Conservation (phyloP, 306 rosid genomes). For the Nissolia schottii region DNA sequence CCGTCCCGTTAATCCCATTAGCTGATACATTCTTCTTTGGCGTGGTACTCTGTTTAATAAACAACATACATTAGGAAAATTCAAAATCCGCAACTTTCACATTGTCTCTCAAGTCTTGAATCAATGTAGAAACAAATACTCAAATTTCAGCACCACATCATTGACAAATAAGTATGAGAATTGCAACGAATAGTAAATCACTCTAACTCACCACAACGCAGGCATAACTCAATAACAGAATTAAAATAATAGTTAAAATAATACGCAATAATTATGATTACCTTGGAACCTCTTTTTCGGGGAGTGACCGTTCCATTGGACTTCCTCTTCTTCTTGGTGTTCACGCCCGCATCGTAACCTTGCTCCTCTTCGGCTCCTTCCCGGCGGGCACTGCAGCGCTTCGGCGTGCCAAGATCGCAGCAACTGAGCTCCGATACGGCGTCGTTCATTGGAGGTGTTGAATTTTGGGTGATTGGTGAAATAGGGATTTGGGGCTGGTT, state of each 20-base stretch:
- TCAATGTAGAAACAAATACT: not conserved
- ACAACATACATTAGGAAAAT: not conserved
- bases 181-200: not conserved
- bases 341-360: constrained; percentile 30
- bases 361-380: constrained; percentile 24
- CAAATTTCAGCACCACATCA: not conserved
- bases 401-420: constrained; percentile 1
- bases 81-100: not conserved
- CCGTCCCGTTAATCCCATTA: constrained; percentile 6
- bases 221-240: not conserved
- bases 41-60: constrained; percentile 38
- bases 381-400: not conserved
- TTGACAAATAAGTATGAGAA: not conserved
- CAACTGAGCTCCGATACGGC: not conserved
- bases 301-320: constrained; percentile 41
- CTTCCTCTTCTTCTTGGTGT: constrained; percentile 38
- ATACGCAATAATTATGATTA: not conserved
- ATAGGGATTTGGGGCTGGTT: not conserved
- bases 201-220: constrained; percentile 3
- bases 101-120: not conserved
- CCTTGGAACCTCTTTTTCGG: constrained; percentile 43
- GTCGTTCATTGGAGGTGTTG: not conserved
- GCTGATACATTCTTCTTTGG: constrained; percentile 44
- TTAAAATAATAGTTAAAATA: too few relatives aligned
- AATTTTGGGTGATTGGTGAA: not conserved